phyloP scores from a whole-genome alignment of 208 protist species.

The Dictyostelium gargantuum region DNA sequence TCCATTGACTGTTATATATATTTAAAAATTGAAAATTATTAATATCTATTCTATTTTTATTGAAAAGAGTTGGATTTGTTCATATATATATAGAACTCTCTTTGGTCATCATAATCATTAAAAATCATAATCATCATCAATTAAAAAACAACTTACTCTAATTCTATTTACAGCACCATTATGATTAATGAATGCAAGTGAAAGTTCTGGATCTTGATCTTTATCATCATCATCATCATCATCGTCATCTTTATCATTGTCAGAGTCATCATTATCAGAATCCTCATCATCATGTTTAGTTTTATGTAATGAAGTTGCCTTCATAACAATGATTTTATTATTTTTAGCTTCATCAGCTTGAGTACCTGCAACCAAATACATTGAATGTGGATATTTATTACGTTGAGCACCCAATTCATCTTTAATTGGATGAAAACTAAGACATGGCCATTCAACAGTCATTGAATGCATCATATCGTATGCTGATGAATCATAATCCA shows the following conservation, averaged over 20 bases:
- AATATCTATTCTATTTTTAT: neutral
- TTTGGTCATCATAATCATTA: too few relatives aligned
- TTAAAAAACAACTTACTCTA: conserved; percentile 69
- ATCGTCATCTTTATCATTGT: conserved; percentile 84
- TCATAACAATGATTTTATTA: conserved; percentile 95
- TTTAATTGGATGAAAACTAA: conserved; percentile 76
- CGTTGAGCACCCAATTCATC: conserved; percentile 76
- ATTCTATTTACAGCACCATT: conserved; percentile 92
- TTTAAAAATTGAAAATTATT: neutral
- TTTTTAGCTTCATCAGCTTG: conserved; percentile 91
- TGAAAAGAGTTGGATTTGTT: too few relatives aligned
- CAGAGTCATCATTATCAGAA: conserved; percentile 84
- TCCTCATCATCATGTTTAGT: conserved; percentile 80
- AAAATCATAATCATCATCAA: neutral
- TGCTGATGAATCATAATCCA: conserved; percentile 76
- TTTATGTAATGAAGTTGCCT: conserved; percentile 91
- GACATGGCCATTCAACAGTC: conserved; percentile 79
- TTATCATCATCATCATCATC: conserved; percentile 85
- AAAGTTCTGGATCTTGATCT: conserved; percentile 89
- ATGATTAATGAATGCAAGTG: conserved; percentile 89
- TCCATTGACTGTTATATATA: conserved; percentile 81
- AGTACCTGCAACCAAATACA: conserved; percentile 94
- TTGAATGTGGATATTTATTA: conserved; percentile 91
- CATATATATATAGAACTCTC: too few relatives aligned
- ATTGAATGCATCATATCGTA: conserved; percentile 81